Evolutionary conservation across 306 rosid species (phyloP), one percentile per base, ranked within the genome.

Genomic region (Corylus avellana): DNA sequence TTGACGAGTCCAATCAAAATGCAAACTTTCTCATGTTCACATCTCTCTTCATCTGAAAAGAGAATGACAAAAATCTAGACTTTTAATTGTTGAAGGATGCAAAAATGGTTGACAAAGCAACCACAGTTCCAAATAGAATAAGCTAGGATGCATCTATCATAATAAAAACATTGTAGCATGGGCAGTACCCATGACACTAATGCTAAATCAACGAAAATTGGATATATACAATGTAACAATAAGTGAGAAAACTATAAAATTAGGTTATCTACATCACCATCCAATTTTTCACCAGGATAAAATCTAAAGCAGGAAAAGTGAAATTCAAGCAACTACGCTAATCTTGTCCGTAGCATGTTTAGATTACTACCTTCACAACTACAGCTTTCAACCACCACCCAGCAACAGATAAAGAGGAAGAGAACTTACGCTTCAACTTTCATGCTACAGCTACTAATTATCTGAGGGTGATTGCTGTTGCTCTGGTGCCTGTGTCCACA

Each of bases 381-480:
- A 27, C 73, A 49, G 72, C 75, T 75, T 79, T 81, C 84, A 70
- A 75, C 64, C 83, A 68, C 70, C 80, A 78, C 18, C 32, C 67
- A 8, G 47, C 18, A 55, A 72, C 59, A 75, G 37, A 72, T 56
- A 47, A 67, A 78, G 82, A 72, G 44, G 73, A 42, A 77, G 4
- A 18, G 48, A 20, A 76, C 88, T 46, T 79, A 80, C 85, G 17
- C 55, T 79, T 83, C 76, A 63, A 69, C 49, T 44, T 84, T 75
- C 67, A 14, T 5, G 74, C 25, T 29, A 42, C 61, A 68, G 79
- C 75, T 81, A 67, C 77, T 90, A 87, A 73, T 80, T 90, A 78
- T 90, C 91, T 12, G 91, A 81, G 54, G 90, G 81, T 5, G 88
- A 70, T 76, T 80, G 93, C 68, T 82, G 85, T 72, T 90, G 90